These are phyloP conservation scores for Leishmania gerbilli DNA, from an alignment of 208 protist species.

Conservation along the genomic window DNA sequence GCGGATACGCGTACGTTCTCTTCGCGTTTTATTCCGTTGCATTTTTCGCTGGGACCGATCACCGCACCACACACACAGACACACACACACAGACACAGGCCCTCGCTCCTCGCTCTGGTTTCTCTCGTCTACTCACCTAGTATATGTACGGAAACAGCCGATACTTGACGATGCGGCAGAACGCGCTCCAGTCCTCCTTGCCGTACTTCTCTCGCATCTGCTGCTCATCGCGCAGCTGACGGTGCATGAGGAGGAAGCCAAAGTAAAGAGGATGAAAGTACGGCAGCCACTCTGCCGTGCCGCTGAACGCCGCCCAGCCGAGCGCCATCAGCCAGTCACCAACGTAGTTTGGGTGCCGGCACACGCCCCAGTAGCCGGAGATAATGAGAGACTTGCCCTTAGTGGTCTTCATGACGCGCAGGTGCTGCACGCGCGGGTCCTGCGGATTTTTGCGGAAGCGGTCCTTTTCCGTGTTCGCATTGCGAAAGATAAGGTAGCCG, in stretches of 20 bases:
- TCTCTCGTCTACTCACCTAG: conserved; percentile 18
- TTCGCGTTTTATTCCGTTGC: not conserved
- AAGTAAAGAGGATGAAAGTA: conserved; percentile 97
- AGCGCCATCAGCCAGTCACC: conserved; percentile 94
- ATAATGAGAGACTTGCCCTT: conserved; percentile 88
- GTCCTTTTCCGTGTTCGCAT: conserved; percentile 88
- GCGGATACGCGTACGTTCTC: not conserved
- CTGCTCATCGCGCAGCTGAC: conserved; percentile 93
- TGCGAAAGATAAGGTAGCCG: conserved; percentile 87
- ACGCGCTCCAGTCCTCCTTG: conserved; percentile 88
- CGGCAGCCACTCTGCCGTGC: conserved; percentile 68
- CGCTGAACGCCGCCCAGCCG: conserved; percentile 62
- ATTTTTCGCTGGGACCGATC: not conserved
- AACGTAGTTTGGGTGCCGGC: conserved; percentile 97
- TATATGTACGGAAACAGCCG: conserved; percentile 92
- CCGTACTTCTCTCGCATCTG: conserved; percentile 94
- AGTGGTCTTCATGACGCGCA: conserved; percentile 86
- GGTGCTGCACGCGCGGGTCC: conserved; percentile 58
- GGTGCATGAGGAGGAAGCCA: conserved; percentile 91
- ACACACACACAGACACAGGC: not conserved
- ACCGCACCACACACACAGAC: not conserved
- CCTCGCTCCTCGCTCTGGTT: not conserved
- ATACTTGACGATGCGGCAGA: conserved; percentile 88
- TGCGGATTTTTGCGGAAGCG: conserved; percentile 78
- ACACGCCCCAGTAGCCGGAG: conserved; percentile 96